Base-by-base conservation (phyloP, 1,139 yeast genomes). In the Debaryomycetaceae sp. region DNA sequence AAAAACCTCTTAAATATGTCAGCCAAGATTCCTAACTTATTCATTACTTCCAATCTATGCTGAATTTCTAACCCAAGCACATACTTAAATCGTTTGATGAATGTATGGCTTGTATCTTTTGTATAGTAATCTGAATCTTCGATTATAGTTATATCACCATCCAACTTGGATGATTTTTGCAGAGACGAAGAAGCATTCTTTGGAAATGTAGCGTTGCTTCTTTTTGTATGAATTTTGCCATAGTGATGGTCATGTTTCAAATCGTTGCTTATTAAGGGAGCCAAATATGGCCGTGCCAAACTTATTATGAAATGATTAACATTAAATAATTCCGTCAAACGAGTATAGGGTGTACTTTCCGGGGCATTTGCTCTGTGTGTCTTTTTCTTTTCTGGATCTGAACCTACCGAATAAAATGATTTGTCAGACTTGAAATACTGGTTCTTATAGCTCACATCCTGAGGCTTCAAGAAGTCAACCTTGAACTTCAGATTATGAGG, bases 221-320 rank as follows among this genome's bases (percentile, higher is more conserved):
- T 35, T 18, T 9, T 33, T 11, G 42, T 63, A 62, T 35, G 55
- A 2, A 67, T 57, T 36, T 62, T 60, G 5, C 74, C 73, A 45
- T 70, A 70, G 1, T 65, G 50, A 33, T 64, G 69, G 43, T 62
- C 58, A 55, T 87, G 94, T 52, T 83, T 83, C 54, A 88, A 73
- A 54, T 89, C 97, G 47, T 87, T 85, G 30, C 86, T 81, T 36
- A 92, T 75, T 38, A 91, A 68, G 0, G 98, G 97, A 0, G 97
- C 96, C 50, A 91, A 68, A 55, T 92, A 91, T 0, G 98, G 97
- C 44, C 97, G 75, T 9, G 98, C 96, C 50, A 91, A 71, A 28
- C 96, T 86, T 0, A 89, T 88, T 18, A 92, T 74, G 55, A 88
- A 91, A 59, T 89, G 94, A 61, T 92, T 92, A 17, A 92, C 98